phyloP scores from a whole-genome alignment of 805 yeast species.

The Kuraishia floccosa region DNA sequence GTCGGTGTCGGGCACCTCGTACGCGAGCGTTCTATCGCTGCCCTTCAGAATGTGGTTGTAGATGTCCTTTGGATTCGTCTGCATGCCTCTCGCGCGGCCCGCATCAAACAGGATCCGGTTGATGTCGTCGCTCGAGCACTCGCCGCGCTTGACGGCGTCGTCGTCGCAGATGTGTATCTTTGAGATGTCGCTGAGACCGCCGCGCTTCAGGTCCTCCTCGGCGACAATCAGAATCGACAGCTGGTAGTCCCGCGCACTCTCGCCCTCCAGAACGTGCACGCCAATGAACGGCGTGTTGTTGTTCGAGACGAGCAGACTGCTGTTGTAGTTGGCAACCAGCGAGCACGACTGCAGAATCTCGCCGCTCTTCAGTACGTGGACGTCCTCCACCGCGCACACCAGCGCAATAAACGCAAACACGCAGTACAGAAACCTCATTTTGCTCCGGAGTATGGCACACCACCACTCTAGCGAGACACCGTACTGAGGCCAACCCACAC shows the following conservation, averaged over 20 bases:
- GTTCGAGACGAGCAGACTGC: conserved; percentile 7
- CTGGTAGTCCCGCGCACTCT: conserved; percentile 1
- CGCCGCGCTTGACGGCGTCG: conserved; percentile 8
- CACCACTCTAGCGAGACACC: no score
- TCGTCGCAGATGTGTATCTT: conserved; percentile 19
- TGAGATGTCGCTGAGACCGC: conserved; percentile 6
- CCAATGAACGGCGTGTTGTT: conserved; percentile 10
- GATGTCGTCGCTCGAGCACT: conserved; percentile 14
- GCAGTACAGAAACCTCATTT: no score
- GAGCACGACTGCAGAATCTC: conserved; percentile 18
- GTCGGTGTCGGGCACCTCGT: conserved; percentile 9
- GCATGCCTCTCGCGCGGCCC: neutral
- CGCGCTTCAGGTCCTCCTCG: conserved; percentile 11
- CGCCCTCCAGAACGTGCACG: conserved; percentile 7
- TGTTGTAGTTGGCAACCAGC: conserved; percentile 14
- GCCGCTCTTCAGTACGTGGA: conserved; percentile 9
- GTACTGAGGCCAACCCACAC: no score
- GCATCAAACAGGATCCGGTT: no score
- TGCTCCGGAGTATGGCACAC: no score
- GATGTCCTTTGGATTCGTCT: conserved; percentile 1
- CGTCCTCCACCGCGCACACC: conserved; percentile 12
- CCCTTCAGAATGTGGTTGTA: neutral
- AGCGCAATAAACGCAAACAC: neutral
- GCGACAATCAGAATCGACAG: conserved; percentile 12
- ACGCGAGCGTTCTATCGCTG: conserved; percentile 4